These are phyloP conservation scores for Trichoderma pleuroti DNA, from an alignment of 2,329 filamentous ascomycete genomes.

Conservation along the genomic window DNA sequence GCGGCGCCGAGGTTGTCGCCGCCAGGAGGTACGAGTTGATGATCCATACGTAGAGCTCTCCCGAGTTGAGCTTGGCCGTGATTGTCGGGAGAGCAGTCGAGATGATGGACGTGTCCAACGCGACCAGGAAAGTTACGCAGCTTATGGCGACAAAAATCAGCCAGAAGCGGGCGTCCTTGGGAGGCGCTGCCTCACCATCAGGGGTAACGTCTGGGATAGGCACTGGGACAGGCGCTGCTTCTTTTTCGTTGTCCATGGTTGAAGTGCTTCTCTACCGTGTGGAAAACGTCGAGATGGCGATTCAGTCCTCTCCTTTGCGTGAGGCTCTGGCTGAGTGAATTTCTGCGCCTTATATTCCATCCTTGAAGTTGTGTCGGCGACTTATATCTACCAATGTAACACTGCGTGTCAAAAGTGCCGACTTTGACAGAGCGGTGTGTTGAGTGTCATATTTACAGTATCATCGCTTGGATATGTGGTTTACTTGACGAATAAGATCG, in stretches of 20 bases:
- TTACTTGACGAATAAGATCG: background rate
- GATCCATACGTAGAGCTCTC: slow-evolving; percentile 2
- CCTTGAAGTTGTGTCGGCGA: background rate
- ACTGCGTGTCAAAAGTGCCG: background rate
- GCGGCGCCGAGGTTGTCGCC: slow-evolving; percentile 22
- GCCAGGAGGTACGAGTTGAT: slow-evolving; percentile 18
- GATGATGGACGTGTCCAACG: slow-evolving; percentile 51
- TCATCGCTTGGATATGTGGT: background rate
- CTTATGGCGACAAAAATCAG: slow-evolving; percentile 21
- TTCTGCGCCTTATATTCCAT: background rate
- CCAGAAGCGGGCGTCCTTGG: slow-evolving; percentile 5
- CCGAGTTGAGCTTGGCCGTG: background rate
- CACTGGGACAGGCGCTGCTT: background rate
- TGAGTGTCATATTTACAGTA: no score
- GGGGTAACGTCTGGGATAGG: background rate
- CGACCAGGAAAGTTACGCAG: slow-evolving; percentile 35
- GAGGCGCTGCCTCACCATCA: background rate
- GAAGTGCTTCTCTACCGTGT: background rate
- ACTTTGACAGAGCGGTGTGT: background rate
- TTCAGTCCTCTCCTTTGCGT: background rate
- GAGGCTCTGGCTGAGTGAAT: background rate
- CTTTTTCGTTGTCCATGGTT: background rate
- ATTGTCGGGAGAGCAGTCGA: slow-evolving; percentile 53
- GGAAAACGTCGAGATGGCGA: background rate
- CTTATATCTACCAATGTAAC: background rate